Conservation (phyloP, 2,329 filamentous ascomycete species). For the Trichoderma semiorbis region DNA sequence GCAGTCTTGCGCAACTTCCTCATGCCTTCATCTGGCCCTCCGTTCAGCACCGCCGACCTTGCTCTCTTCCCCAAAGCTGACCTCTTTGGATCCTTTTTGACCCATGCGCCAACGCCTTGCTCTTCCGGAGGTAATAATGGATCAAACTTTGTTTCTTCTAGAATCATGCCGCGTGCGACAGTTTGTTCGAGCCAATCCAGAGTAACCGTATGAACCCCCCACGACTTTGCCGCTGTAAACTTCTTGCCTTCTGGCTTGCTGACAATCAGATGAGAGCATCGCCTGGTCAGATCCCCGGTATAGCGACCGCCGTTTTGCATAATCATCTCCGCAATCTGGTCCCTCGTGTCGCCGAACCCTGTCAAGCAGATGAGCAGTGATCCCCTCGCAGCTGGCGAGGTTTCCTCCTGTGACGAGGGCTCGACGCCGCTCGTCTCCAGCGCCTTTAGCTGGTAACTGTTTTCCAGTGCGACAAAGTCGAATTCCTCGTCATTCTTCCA, state of each 20-base stretch:
- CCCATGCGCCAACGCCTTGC: conserved; percentile 76
- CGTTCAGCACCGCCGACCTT: conserved; percentile 42
- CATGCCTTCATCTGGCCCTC: conserved; percentile 53
- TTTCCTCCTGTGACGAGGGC: conserved; percentile 26
- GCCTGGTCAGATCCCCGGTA: conserved; percentile 79
- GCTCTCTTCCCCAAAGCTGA: conserved; percentile 56
- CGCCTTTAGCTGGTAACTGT: conserved; percentile 59
- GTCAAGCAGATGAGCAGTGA: conserved; percentile 53
- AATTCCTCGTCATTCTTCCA: conserved; percentile 83
- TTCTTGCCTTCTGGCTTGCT: conserved; percentile 79
- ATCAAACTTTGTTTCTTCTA: conserved; percentile 84
- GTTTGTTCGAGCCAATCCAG: conserved; percentile 84
- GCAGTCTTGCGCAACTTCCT: conserved; percentile 85
- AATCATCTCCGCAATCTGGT: conserved; percentile 66
- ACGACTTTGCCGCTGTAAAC: conserved; percentile 80
- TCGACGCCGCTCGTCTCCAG: conserved; percentile 54
- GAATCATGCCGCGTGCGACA: conserved; percentile 78
- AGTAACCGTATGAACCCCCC: conserved; percentile 76
- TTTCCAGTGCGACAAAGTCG: conserved; percentile 67
- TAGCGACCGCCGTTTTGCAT: conserved; percentile 74
- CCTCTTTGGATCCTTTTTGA: conserved; percentile 45
- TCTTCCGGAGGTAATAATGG: conserved; percentile 65
- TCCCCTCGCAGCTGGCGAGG: conserved; percentile 31
- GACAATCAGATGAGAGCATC: conserved; percentile 84
- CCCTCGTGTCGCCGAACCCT: conserved; percentile 61